These are phyloP conservation scores for Pseudocercospora vitis DNA, from an alignment of 2,329 filamentous ascomycete species.

Conservation along the genomic window DNA sequence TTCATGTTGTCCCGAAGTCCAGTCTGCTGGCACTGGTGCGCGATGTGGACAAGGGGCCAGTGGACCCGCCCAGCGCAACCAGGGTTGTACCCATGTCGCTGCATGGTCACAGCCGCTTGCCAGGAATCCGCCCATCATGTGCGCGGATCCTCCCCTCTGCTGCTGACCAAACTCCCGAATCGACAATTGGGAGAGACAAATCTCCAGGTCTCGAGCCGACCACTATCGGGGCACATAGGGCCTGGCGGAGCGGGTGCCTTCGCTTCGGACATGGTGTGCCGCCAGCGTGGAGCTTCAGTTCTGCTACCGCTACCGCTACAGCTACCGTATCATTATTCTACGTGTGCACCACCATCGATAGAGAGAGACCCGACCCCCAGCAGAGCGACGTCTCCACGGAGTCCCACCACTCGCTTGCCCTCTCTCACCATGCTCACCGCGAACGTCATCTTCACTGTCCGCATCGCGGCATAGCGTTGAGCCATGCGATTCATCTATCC, in stretches of 20 bases:
- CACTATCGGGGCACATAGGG: neutral
- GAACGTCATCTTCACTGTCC: conserved; percentile 1
- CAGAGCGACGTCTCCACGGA: too few species aligned
- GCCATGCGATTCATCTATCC: neutral
- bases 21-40: conserved; percentile 14
- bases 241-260: neutral
- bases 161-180: conserved; percentile 3
- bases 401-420: too few species aligned
- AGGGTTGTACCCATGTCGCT: conserved; percentile 7
- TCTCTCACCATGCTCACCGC: neutral
- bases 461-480: conserved; percentile 1
- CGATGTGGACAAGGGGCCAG: conserved; percentile 8
- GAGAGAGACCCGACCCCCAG: too few species aligned
- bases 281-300: too few species aligned
- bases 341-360: too few species aligned
- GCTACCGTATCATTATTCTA: too few species aligned
- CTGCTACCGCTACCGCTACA: too few species aligned
- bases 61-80: conserved; percentile 1
- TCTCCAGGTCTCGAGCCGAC: neutral
- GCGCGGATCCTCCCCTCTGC: conserved; percentile 1
- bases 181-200: neutral
- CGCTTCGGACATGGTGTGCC: too few species aligned
- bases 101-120: conserved; percentile 7
- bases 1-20: conserved; percentile 13
- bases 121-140: neutral